Evolutionary conservation across 345 rosid species (phyloP), one percentile per base, ranked within the genome.

Genomic region (Erucastrum elatum): DNA sequence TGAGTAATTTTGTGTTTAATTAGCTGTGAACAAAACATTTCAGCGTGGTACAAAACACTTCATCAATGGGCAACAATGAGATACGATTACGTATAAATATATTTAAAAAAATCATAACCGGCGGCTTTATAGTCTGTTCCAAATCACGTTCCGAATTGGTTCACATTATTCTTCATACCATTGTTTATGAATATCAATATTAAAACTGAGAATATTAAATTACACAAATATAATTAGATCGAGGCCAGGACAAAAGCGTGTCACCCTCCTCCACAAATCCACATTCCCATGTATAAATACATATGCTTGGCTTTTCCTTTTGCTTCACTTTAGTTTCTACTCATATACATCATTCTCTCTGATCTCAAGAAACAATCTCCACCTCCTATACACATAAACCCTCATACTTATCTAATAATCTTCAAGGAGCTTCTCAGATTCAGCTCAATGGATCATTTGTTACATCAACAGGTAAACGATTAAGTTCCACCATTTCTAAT

Each of bases 81-180:
- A 37, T 71, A 61, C 76, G 60, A 61, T 39, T 8, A 13, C 26
- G 15, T 30, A 53, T 30, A 15, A 4, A 21, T 30, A 30, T 68
- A 26, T 26, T 26, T 1, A 3, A 65, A 46, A 46, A 46, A 53
- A 53, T 66, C 62, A 78, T 66, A 73, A 79, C 73, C 70, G 78
- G 82, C 70, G 74, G 82, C 78, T 73, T 79, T 79, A 78, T 72
- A 11, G 63, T 78, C 81, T 53, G 76, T 64, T 66, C 77, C 17
- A 66, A 71, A 44, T 78, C 68, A 79, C 77, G 77, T 73, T 79
- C 44, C 34, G 74, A 79, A 79, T 61, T 49, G 70, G 82, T 73
- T 79, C 82, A 61, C 77, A 71, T 58, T 72, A 66, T 68, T 68
- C 71, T 27, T 27, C 63, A 29, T 31, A 44, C 46, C 49, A 30